Base-by-base conservation (phyloP, 306 rosid species). In the Abrus precatorius region DNA sequence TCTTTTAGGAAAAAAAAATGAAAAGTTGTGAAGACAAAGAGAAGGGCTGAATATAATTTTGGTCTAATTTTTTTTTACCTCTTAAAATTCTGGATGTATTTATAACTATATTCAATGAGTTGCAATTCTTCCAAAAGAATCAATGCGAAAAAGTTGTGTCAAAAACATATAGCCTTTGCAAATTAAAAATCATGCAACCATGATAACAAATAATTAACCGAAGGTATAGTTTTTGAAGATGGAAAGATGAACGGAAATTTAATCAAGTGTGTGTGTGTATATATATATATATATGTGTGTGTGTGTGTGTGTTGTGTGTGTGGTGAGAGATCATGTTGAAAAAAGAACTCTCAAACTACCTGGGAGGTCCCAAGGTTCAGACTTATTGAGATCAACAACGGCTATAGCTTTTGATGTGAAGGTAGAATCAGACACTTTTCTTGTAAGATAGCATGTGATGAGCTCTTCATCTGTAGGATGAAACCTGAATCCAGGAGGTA, bases 361-460 rank as follows among this genome's bases (percentile, higher is more conserved):
- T 76, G 97, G 98, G 45, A 95, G 98, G 76, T 95, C 98, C 99
- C 99, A 95, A 75, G 99, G 99, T 74, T 95, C 98, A 76, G 85
- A 89, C 80, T 90, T 95, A 63, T 95, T 95, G 76, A 95, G 94
- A 93, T 95, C 99, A 74, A 95, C 99, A 55, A 91, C 90, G 0
- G 96, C 92, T 11, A 95, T 80, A 6, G 91, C 96, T 72, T 88
- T 93, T 3, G 92, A 75, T 1, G 91, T 80, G 92, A 93, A 95
- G 29, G 72, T 48, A 69, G 64, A 14, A 84, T 95, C 99, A 54
- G 97, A 89, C 14, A 95, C 86, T 78, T 95, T 95, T 49, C 68
- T 86, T 66, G 75, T 70, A 12, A 95, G 91, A 77, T 95, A 95
- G 77, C 60, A 87, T 1, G 91, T 87, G n/a, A 95, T 90, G 68